Conservation (phyloP, 345 rosid genomes). For the Euphorbia peplus region DNA sequence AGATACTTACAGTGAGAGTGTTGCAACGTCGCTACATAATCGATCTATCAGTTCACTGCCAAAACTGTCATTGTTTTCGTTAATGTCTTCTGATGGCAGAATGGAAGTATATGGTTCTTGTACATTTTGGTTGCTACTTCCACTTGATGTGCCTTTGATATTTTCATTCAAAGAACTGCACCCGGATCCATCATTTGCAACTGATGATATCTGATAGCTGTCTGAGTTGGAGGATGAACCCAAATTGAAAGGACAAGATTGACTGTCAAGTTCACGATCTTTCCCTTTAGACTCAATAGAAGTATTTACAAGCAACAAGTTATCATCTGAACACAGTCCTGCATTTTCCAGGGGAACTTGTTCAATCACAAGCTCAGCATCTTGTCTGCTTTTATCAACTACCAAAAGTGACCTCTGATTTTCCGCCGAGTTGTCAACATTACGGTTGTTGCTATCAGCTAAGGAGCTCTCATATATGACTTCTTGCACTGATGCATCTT, state of each 20-base stretch:
- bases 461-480: constrained; percentile 13
- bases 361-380: constrained; percentile 22
- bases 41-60: constrained; percentile 20
- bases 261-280: constrained; percentile 23
- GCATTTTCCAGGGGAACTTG: constrained; percentile 21
- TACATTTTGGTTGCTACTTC: constrained; percentile 21
- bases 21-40: constrained; percentile 13
- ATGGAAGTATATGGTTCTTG: constrained; percentile 18
- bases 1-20: constrained; percentile 38
- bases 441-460: constrained; percentile 12
- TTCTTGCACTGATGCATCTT: constrained; percentile 16
- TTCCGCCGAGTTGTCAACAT: constrained; percentile 15
- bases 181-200: constrained; percentile 15
- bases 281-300: constrained; percentile 22
- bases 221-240: constrained; percentile 18
- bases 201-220: constrained; percentile 22
- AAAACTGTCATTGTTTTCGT: constrained; percentile 16
- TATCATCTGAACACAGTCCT: constrained; percentile 7
- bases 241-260: constrained; percentile 25
- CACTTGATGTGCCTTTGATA: constrained; percentile 21
- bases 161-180: constrained; percentile 22
- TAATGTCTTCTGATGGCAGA: constrained; percentile 29
- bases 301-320: constrained; percentile 23
- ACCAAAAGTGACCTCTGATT: constrained; percentile 19
- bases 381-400: constrained; percentile 24